A percentile compares a stretch with the other conserved stretches of the same genome.
phyloP scores from a whole-genome alignment of 169 alveolate species.

The Eimeria brunetti region DNA sequence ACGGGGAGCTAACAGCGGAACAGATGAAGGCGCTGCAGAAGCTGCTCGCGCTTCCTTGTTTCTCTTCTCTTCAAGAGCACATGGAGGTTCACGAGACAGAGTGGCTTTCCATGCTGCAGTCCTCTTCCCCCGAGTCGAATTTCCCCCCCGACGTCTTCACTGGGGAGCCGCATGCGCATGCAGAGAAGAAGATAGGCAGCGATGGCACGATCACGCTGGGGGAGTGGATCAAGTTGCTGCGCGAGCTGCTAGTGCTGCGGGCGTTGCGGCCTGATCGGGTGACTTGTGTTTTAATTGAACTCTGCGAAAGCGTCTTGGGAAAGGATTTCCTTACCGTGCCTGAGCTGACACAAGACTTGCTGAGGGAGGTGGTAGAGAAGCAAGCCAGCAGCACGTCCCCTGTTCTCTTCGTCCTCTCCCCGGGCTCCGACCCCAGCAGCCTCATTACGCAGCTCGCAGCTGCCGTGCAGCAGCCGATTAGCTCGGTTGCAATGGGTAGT shows the following conservation, averaged over 20 bases:
- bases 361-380: constrained; percentile 89
- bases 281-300: constrained; percentile 86
- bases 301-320: constrained; percentile 93
- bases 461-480: constrained; percentile 90
- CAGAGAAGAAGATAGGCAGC: constrained; percentile 40
- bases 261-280: constrained; percentile 98
- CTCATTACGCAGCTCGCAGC: constrained; percentile 91
- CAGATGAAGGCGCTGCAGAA: constrained; percentile 84
- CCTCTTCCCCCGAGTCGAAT: constrained; percentile 62
- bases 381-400: constrained; percentile 95
- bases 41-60: constrained; percentile 61
- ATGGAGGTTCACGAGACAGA: constrained; percentile 35
- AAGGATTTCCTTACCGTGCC: constrained; percentile 92
- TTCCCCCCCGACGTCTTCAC: constrained; percentile 52
- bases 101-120: constrained; percentile 56
- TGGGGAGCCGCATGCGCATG: constrained; percentile 14
- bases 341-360: constrained; percentile 90
- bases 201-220: constrained; percentile 31
- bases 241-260: constrained; percentile 87
- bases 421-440: constrained; percentile 99
- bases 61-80: constrained; percentile 24
- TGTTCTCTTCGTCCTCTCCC: constrained; percentile 95
- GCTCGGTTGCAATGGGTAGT: constrained; percentile 98
- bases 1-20: constrained; percentile 81
- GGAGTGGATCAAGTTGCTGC: constrained; percentile 52